These are phyloP conservation scores for Fusarium circinatum DNA, from an alignment of 2,329 filamentous ascomycete genomes.

Conservation along the genomic window DNA sequence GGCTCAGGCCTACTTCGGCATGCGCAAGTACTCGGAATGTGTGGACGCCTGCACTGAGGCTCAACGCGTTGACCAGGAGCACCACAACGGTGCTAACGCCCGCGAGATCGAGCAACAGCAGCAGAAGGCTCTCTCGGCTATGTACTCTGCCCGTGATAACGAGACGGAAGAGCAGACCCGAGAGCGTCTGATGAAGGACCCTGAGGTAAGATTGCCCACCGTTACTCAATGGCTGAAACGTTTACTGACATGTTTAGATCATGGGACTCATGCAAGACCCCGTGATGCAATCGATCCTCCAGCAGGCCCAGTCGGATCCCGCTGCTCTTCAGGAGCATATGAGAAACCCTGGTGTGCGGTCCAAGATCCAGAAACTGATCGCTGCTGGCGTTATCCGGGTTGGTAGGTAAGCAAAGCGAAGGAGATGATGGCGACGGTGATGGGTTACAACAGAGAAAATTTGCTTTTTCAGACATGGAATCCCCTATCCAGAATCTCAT, in stretches of 20 bases:
- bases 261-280: conserved; percentile 93
- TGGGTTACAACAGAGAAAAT: conserved; percentile 20
- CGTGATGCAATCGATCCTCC: conserved; percentile 96
- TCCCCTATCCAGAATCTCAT: conserved; percentile 25
- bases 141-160: conserved; percentile 90
- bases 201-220: conserved; percentile 73
- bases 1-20: conserved; percentile 93
- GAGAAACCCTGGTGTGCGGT: conserved; percentile 85
- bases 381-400: conserved; percentile 91
- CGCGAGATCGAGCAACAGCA: conserved; percentile 94
- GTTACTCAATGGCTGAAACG: not conserved
- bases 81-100: conserved; percentile 77
- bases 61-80: conserved; percentile 75
- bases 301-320: conserved; percentile 94
- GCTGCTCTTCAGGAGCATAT: conserved; percentile 96
- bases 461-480: conserved; percentile 25
- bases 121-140: conserved; percentile 89
- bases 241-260: conserved; percentile 65
- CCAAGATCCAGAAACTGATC: conserved; percentile 94
- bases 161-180: conserved; percentile 97
- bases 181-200: conserved; percentile 88
- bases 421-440: not conserved
- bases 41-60: conserved; percentile 90
- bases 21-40: conserved; percentile 98
- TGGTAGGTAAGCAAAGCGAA: conserved; percentile 56